A percentile compares a stretch with the other conserved stretches of the same genome.
Evolutionary conservation across 2,329 filamentous ascomycete genomes (phyloP).

Genomic region (Fusarium sp.): DNA sequence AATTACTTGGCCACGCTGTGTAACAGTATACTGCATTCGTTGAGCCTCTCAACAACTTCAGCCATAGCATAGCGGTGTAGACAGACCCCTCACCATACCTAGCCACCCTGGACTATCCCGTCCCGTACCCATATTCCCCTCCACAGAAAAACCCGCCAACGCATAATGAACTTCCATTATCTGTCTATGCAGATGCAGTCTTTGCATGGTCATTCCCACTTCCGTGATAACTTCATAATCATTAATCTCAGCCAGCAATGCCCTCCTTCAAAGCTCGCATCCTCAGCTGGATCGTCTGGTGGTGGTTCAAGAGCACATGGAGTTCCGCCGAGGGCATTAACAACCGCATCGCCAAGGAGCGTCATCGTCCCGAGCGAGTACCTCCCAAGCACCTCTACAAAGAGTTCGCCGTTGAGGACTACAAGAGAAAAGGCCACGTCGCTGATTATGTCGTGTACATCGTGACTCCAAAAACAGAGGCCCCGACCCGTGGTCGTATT

Average conservation of each 20-base stretch:
- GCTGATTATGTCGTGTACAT: constrained; percentile 42
- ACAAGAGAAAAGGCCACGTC: constrained; percentile 20
- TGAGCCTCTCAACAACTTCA: constrained; percentile 1
- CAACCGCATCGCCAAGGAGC: constrained; percentile 39
- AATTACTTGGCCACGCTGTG: not conserved
- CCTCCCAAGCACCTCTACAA: constrained; percentile 43
- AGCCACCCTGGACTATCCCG: not conserved
- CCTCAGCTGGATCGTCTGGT: constrained; percentile 45
- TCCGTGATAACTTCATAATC: not conserved
- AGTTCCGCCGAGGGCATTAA: constrained; percentile 40
- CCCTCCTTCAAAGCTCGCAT: constrained; percentile 44
- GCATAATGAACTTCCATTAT: constrained; percentile 2
- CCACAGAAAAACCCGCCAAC: constrained; percentile 20
- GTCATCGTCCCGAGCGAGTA: constrained; percentile 29
- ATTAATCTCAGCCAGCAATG: constrained; percentile 29
- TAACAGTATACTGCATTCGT: not conserved
- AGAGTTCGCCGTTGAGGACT: constrained; percentile 44
- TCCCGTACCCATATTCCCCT: constrained; percentile 20
- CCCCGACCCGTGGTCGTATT: constrained; percentile 44
- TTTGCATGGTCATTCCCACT: constrained; percentile 3
- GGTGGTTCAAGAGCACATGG: constrained; percentile 42
- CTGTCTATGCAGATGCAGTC: constrained; percentile 1
- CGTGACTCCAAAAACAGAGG: constrained; percentile 47
- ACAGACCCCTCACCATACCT: constrained; percentile 20
- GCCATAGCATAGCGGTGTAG: constrained; percentile 14